Base-by-base conservation (phyloP, 202 grass and related monocot genomes). In the Schoenoplectus triqueter region DNA sequence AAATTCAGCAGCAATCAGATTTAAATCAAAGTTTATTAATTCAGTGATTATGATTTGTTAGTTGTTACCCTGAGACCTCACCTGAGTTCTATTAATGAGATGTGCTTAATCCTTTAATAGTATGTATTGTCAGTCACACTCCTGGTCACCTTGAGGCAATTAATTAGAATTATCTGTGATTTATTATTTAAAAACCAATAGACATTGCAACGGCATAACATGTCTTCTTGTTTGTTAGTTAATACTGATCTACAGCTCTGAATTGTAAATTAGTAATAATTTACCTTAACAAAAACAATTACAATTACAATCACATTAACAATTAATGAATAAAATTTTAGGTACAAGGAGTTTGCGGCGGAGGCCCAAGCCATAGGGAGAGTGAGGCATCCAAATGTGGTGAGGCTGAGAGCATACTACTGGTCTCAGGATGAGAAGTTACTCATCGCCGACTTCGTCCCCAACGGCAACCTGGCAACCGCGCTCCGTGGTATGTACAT, bases 341-440 rank as follows among this genome's bases (percentile, higher is more conserved):
- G 84, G 88, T 85, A 88, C 63, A 95, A 90, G 88, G 96, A 95
- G 84, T 99, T 99, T 88, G 87, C 88, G 69, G 64, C 88, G 68
- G 96, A 99, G 93, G 93, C 91, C 17, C 54, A 89, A 47, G 91
- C 88, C 6, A 87, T 99, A 64, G 96, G 91, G 41, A 83, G 90
- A 5, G 84, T 78, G 17, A 66, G 93, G 13, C 96, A 99, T 80
- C 90, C 89, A 63, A 98, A 98, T 86, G 69, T 98, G 68, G 96
- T 98, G 64, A 84, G 88, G 46, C 87, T 95, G 72, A 86, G 96
- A 57, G 96, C 96, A 1, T 95, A 88, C 88, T 99, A 99, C 93
- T 99, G 93, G 93, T 92, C 96, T 40, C 64, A 74, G 2, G 96
- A 99, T 86, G 96, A 99, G 91, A 99, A 99, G 78, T 88, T 99